Percentiles rank a stretch among this genome's conserved stretches.
phyloP scores from a whole-genome alignment of 345 rosid genomes.

The Lumnitzera racemosa region DNA sequence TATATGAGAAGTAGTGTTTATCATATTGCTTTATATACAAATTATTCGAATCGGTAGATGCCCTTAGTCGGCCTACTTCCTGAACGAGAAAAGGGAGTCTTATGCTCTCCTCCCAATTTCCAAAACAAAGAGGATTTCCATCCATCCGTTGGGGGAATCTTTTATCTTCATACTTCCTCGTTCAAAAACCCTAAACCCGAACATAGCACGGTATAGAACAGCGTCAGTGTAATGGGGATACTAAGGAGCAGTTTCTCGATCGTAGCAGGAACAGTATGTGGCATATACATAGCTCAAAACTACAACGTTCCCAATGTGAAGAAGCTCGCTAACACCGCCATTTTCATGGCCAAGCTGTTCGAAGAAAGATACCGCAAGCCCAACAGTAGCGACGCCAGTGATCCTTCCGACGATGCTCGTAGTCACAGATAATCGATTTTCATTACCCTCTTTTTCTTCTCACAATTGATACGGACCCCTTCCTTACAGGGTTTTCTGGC shows the following conservation, averaged over 20 bases:
- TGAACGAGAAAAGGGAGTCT: too few relatives aligned
- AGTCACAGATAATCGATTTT: slow-evolving; percentile 14
- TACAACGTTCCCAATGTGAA: slow-evolving; percentile 81
- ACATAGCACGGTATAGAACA: neutral
- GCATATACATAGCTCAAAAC: slow-evolving; percentile 83
- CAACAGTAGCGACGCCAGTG: slow-evolving; percentile 4
- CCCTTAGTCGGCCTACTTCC: too few relatives aligned
- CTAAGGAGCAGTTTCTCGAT: slow-evolving; percentile 57
- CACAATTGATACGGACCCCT: too few relatives aligned
- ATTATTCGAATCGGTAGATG: too few relatives aligned
- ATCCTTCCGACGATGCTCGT: neutral
- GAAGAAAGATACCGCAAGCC: slow-evolving; percentile 75
- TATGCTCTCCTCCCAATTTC: neutral
- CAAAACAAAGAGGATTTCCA: neutral
- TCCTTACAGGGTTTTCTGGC: too few relatives aligned
- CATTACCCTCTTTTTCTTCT: neutral
- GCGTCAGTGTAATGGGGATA: slow-evolving; percentile 34
- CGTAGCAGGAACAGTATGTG: slow-evolving; percentile 50
- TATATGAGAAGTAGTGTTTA: too few relatives aligned
- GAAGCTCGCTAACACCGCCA: slow-evolving; percentile 33
- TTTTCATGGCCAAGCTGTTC: slow-evolving; percentile 43
- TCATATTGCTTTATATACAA: too few relatives aligned
- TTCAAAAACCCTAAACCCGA: too few relatives aligned
- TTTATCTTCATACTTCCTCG: too few relatives aligned
- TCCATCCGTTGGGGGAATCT: too few relatives aligned